Conservation (phyloP, 164 flowering plant genomes). For the Buxus sempervirens region DNA sequence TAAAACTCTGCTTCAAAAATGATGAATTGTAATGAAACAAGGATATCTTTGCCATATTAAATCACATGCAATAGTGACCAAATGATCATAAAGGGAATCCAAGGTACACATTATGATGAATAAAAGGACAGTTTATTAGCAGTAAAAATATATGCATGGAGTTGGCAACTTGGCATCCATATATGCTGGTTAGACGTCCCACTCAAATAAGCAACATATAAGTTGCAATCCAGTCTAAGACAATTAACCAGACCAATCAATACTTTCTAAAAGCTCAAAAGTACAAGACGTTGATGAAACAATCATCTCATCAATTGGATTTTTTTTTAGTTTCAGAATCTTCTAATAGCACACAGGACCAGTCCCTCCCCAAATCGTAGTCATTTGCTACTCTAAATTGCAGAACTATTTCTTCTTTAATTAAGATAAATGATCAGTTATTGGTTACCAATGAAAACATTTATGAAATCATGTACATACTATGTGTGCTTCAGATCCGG, state of each 20-base stretch:
- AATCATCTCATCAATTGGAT: neutral
- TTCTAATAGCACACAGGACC: neutral
- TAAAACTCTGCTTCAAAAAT: no score
- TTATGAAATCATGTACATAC: constrained; percentile 46
- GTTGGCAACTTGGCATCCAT: neutral
- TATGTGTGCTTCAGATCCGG: constrained; percentile 85
- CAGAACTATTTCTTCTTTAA: neutral
- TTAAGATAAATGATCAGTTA: neutral
- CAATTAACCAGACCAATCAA: neutral
- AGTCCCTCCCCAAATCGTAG: neutral
- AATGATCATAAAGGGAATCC: neutral
- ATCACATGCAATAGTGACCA: neutral
- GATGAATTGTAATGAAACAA: neutral
- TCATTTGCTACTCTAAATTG: neutral
- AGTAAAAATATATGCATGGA: neutral
- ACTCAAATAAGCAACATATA: neutral
- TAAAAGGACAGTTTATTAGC: neutral
- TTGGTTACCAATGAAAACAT: neutral
- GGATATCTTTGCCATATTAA: neutral
- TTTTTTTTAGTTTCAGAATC: neutral
- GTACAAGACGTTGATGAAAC: neutral
- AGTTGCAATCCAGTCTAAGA: neutral
- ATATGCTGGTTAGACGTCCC: neutral
- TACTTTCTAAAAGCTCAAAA: neutral
- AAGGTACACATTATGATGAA: neutral